A percentile compares a stretch with the other conserved stretches of the same genome.
These are phyloP conservation scores for Ceratobasidium sp. DNA, from an alignment of 1,284 basidiomycete species.

Conservation along the genomic window DNA sequence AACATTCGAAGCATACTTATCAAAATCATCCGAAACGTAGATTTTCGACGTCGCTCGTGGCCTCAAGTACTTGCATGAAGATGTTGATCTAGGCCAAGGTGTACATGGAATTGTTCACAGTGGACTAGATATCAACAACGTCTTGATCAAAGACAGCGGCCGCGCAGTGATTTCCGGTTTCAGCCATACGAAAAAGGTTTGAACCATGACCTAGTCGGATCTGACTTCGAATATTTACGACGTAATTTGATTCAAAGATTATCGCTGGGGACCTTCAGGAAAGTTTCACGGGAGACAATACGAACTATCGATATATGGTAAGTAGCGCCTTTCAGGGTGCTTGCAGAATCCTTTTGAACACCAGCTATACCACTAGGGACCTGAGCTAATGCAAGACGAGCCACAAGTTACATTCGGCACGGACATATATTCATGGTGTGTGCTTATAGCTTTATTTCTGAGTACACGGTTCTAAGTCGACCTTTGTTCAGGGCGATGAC, in stretches of 20 bases:
- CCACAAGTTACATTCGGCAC: constrained; percentile 1
- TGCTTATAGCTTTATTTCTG: too few relatives aligned
- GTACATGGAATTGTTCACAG: too few relatives aligned
- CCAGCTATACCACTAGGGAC: too few relatives aligned
- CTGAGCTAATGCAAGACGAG: constrained; percentile 35
- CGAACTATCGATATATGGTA: constrained; percentile 44
- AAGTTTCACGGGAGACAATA: constrained; percentile 36
- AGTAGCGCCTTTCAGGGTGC: too few relatives aligned
- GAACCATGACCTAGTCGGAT: too few relatives aligned
- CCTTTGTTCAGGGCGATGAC: constrained; percentile 29
- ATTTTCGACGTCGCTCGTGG: constrained; percentile 31
- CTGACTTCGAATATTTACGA: too few relatives aligned
- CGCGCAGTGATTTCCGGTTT: constrained; percentile 41
- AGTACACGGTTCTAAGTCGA: too few relatives aligned
- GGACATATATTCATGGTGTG: constrained; percentile 41
- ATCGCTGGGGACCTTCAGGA: constrained; percentile 6
- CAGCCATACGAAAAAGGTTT: constrained; percentile 26
- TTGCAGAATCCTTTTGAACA: too few relatives aligned
- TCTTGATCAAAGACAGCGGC: constrained; percentile 41
- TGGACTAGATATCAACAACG: constrained; percentile 22
- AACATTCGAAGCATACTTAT: too few relatives aligned
- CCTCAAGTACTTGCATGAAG: constrained; percentile 21
- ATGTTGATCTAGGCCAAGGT: too few relatives aligned
- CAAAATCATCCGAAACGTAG: background rate
- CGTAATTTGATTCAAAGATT: too few relatives aligned